Evolutionary conservation across 73 alveolate genomes (phyloP).

Genomic region (Paramecium sexaurelia): DNA sequence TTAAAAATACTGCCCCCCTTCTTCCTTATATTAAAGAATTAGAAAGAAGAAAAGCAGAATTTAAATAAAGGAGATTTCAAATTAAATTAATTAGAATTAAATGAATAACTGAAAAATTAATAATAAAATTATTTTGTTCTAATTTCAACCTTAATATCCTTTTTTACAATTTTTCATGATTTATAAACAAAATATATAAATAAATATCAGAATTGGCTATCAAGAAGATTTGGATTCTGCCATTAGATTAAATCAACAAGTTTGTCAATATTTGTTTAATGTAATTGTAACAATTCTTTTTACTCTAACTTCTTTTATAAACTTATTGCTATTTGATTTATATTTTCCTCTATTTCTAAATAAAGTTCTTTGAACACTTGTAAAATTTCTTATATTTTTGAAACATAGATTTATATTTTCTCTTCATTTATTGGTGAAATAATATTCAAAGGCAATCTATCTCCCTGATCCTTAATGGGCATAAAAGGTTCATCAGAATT

Average conservation of each 20-base stretch:
- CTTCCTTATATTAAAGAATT: not conserved
- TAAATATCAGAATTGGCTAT: not conserved
- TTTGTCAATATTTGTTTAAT: not conserved
- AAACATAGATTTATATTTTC: not conserved
- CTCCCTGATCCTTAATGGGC: not conserved
- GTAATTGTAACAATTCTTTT: not conserved
- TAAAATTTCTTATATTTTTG: not conserved
- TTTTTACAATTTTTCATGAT: not conserved
- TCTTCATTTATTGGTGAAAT: not conserved
- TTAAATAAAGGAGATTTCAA: not conserved
- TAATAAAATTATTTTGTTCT: not conserved
- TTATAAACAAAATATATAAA: conserved; percentile 19
- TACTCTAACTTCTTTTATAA: not conserved
- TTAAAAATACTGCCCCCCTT: not conserved
- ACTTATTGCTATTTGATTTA: not conserved
- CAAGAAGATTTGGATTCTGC: not conserved
- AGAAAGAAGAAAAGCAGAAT: not conserved
- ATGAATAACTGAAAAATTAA: conserved; percentile 10
- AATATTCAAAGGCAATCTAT: not conserved
- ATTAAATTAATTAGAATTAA: not conserved
- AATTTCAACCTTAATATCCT: not conserved
- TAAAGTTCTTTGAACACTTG: not conserved
- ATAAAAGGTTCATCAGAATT: not conserved
- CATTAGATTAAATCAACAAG: not conserved
- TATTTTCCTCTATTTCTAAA: not conserved